Base-by-base conservation (phyloP, 169 alveolate genomes). In the Cryptosporidium xiaoi region DNA sequence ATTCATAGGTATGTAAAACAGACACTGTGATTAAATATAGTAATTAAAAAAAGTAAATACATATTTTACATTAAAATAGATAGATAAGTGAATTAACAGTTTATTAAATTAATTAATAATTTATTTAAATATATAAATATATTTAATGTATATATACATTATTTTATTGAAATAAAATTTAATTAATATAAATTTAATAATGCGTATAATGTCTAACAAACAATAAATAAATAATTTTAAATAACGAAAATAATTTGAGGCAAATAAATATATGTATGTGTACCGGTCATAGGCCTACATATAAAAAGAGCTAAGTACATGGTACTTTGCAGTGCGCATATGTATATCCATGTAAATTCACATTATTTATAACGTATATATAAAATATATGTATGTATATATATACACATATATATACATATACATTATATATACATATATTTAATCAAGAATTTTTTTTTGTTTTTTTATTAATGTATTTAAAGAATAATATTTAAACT, bases 251-350 rank as follows among this genome's bases (percentile, higher is more conserved):
- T 69, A 69, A 53, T 20, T 69, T 69, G 83, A 69, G 83, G 83
- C 83, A 69, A 69, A 56, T 69, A 69, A 67, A 53, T 69, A 69
- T 69, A 69, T 69, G 83, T 69, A 69, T 36, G 67, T 77, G 71
- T 62, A 77, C 71, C 87, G 51, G 87, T 77, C 87, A 77, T 46
- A 55, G 69, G 33, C 71, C 77, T 77, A 77, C 87, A 60, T 40
- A 77, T 48, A 44, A 60, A 4, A 60, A 77, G 87, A 77, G 87
- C 87, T 77, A 60, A 77, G 87, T 77, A 77, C 87, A 77, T 77
- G 87, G 87, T 77, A 62, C 87, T 77, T 44, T 77, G 87, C 87
- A 77, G 87, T 77, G 87, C 87, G 87, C 87, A 77, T 77, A 77
- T 77, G 71, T 77, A 77, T 77, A 77, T 77, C 87, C 87, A 77